phyloP scores from a whole-genome alignment of 352 stramenopile genomes.

The Pythium pyrilobum region DNA sequence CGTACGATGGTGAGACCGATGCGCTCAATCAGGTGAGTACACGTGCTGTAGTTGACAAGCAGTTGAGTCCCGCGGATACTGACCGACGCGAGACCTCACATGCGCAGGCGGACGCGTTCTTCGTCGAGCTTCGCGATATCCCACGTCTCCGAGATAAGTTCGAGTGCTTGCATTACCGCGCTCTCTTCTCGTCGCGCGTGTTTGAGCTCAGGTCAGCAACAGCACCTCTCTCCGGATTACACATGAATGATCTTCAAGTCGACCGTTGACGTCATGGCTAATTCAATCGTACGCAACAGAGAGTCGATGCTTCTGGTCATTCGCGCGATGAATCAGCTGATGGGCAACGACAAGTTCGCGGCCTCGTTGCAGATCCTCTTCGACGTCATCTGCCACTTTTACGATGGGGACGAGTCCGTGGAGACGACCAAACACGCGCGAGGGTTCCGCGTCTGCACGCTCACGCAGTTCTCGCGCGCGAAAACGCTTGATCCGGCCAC shows the following conservation, averaged over 20 bases:
- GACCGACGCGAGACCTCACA: not conserved
- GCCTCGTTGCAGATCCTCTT: constrained; percentile 2
- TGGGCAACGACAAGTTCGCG: constrained; percentile 1
- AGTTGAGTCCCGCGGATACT: not conserved
- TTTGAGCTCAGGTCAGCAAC: constrained; percentile 10
- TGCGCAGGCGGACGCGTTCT: constrained; percentile 2
- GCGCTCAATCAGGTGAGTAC: not conserved
- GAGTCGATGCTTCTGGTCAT: constrained; percentile 2
- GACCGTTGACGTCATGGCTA: not conserved
- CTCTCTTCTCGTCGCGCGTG: not conserved
- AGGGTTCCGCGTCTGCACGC: not conserved
- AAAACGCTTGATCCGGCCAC: not conserved
- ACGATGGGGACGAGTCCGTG: not conserved
- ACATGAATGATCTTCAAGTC: not conserved
- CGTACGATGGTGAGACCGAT: not conserved
- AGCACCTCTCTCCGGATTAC: too few relatives aligned
- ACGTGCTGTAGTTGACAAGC: not conserved
- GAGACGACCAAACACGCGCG: not conserved
- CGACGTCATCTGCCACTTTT: not conserved
- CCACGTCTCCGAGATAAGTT: constrained; percentile 6
- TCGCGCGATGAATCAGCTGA: not conserved
- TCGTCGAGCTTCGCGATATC: constrained; percentile 8
- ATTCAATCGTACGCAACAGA: not conserved
- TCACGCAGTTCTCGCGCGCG: not conserved
- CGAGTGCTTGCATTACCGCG: constrained; percentile 1